Conservation (phyloP, 2,329 filamentous ascomycete genomes). For the Zasmidium angulare region DNA sequence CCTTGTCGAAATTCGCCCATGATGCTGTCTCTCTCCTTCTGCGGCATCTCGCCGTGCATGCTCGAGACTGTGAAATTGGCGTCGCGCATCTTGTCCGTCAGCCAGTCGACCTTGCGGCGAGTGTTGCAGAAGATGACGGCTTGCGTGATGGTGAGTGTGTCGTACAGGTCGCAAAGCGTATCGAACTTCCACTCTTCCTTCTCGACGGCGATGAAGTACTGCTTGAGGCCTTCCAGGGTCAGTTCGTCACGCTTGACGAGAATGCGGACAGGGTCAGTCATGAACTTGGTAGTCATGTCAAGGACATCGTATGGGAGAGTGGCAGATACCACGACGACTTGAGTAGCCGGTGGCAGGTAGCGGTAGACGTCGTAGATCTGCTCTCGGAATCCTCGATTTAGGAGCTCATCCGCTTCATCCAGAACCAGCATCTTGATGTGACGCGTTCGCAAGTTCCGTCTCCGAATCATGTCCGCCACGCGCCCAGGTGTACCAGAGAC, state of each 20-base stretch:
- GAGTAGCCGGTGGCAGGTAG: conserved; percentile 91
- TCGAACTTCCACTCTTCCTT: conserved; percentile 99
- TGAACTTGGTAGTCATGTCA: conserved; percentile 99
- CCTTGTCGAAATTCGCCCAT: conserved; percentile 99
- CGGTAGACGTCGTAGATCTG: conserved; percentile 99
- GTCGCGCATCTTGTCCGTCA: conserved; percentile 99
- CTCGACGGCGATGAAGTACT: conserved; percentile 98
- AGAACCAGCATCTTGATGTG: conserved; percentile 79
- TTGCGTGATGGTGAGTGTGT: conserved; percentile 97
- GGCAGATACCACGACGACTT: conserved; percentile 96
- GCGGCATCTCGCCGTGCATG: conserved; percentile 99
- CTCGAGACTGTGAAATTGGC: conserved; percentile 97
- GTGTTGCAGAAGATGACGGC: conserved; percentile 99
- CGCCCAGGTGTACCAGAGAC: conserved; percentile 97
- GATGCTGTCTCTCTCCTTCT: conserved; percentile 96
- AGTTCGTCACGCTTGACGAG: conserved; percentile 98
- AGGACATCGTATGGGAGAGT: conserved; percentile 97
- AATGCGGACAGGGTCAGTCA: conserved; percentile 96
- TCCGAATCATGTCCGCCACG: conserved; percentile 81
- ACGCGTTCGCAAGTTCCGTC: conserved; percentile 69
- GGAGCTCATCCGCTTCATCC: conserved; percentile 73
- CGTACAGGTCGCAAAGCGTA: conserved; percentile 96
- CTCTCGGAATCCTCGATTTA: conserved; percentile 94
- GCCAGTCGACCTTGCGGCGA: conserved; percentile 97
- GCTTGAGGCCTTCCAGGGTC: conserved; percentile 94